Base-by-base conservation (phyloP, 306 rosid species). In the Senna siamea region DNA sequence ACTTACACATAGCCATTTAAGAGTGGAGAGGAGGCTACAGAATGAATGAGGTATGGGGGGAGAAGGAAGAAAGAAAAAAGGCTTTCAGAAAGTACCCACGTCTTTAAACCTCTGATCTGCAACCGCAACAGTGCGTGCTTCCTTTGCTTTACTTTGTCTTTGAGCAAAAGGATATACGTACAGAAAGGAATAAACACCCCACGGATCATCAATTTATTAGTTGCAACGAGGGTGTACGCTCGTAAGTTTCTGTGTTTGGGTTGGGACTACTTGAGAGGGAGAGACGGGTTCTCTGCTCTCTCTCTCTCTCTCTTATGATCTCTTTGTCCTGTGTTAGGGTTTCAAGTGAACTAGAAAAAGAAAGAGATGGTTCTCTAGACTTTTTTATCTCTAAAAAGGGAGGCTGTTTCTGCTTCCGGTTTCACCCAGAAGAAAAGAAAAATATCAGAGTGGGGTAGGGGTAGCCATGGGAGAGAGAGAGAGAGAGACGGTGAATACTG, bases 311-410 rank as follows among this genome's bases (percentile, higher is more conserved):
- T 60, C 4, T 64, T 63, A 11, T 32, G 37, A n/a, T n/a, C n/a
- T n/a, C n/a, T n/a, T n/a, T n/a, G n/a, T n/a, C n/a, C 3, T 58
- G 72, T 37, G 70, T 75, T 84, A 85, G 91, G 89, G 89, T 87
- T 85, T 82, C 62, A 12, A 32, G 4, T 10, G 66, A 9, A 32
- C 4, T 14, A 18, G 17, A 56, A 65, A 76, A 35, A 38, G 44
- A 30, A 78, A 71, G 48, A 53, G 82, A 72, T 68, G 55, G 50
- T 73, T 82, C 63, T 59, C 46, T 73, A 41, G 48, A 79, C 78
- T 71, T 75, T 82, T 78, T 67, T 66, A 63, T 73, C 73, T 76
- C 47, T 37, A 28, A 61, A 68, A 64, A 75, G 87, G 66, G 73
- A 81, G 82, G 83, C 78, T 82, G 77, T 79, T 75, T 81, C 77